phyloP scores from a whole-genome alignment of 805 yeast species.

The Candida bentonensis region DNA sequence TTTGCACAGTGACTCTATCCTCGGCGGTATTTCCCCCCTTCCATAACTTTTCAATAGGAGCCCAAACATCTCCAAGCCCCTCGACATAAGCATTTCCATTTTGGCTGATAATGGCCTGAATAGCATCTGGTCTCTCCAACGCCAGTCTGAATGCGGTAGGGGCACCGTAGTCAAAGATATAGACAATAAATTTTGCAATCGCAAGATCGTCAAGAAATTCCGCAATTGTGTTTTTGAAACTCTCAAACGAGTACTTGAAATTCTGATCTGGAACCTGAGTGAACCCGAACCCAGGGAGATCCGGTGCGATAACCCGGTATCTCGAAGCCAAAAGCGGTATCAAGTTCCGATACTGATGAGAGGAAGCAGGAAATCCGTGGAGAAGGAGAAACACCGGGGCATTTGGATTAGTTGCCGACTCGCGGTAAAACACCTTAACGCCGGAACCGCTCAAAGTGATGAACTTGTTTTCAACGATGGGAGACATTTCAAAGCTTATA shows the following conservation, averaged over 20 bases:
- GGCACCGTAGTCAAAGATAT: conserved; percentile 32
- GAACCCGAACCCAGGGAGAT: conserved; percentile 30
- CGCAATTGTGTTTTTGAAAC: conserved; percentile 21
- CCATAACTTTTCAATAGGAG: conserved; percentile 24
- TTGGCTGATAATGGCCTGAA: conserved; percentile 25
- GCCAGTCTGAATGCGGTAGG: conserved; percentile 30
- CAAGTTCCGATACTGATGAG: conserved; percentile 25
- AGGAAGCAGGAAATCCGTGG: conserved; percentile 34
- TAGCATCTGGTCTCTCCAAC: conserved; percentile 19
- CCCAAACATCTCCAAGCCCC: conserved; percentile 30
- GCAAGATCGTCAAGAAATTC: conserved; percentile 19
- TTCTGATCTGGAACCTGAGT: conserved; percentile 20
- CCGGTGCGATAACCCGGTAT: conserved; percentile 31
- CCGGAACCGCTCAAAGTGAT: neutral
- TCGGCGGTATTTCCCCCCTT: conserved; percentile 6
- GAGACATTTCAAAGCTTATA: no score
- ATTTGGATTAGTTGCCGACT: conserved; percentile 26
- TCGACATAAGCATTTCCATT: conserved; percentile 33
- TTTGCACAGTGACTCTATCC: conserved; percentile 7
- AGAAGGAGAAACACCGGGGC: conserved; percentile 24
- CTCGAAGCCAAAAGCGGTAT: conserved; percentile 25
- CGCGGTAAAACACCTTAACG: conserved; percentile 26
- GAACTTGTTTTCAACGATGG: neutral
- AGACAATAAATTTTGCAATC: conserved; percentile 21
- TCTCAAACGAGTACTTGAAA: conserved; percentile 22